phyloP scores from a whole-genome alignment of 2,329 filamentous ascomycete genomes.

The Madurella mycetomatis region DNA sequence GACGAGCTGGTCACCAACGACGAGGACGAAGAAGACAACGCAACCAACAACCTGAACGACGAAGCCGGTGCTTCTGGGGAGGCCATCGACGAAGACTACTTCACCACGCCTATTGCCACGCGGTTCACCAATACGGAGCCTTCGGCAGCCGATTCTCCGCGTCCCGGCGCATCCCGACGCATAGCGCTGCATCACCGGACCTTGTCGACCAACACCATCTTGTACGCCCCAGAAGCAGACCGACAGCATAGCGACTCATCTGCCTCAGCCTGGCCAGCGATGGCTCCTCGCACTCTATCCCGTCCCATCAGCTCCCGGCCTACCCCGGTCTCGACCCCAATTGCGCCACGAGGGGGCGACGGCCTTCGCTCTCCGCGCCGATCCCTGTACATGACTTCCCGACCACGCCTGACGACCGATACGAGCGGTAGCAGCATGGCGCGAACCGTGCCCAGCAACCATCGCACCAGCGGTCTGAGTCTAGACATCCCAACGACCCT shows the following conservation, averaged over 20 bases:
- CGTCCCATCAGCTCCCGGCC: slow-evolving; percentile 38
- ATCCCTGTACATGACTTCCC: slow-evolving; percentile 41
- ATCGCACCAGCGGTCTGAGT: slow-evolving; percentile 47
- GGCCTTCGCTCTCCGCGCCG: slow-evolving; percentile 47
- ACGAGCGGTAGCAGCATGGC: slow-evolving; percentile 40
- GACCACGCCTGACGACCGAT: slow-evolving; percentile 53
- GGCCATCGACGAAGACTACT: slow-evolving; percentile 47
- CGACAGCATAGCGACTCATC: slow-evolving; percentile 40
- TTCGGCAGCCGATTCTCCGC: slow-evolving; percentile 31
- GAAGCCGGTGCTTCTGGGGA: slow-evolving; percentile 26
- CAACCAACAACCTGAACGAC: slow-evolving; percentile 39
- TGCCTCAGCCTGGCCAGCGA: slow-evolving; percentile 36
- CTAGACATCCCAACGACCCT: slow-evolving; percentile 40
- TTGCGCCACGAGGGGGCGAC: slow-evolving; percentile 22
- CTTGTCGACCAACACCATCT: slow-evolving; percentile 74
- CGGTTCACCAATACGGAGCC: slow-evolving; percentile 35
- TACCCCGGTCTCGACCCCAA: slow-evolving; percentile 36
- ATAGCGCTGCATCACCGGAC: slow-evolving; percentile 62
- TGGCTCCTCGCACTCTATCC: slow-evolving; percentile 27
- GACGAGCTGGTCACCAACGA: slow-evolving; percentile 84
- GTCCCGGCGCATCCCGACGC: slow-evolving; percentile 26
- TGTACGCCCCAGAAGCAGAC: slow-evolving; percentile 64
- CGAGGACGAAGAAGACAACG: slow-evolving; percentile 56
- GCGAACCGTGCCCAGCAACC: slow-evolving; percentile 52
- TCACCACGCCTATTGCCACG: slow-evolving; percentile 46